A percentile compares a stretch with the other conserved stretches of the same genome.
phyloP scores from a whole-genome alignment of 1,139 yeast genomes.

The Hemisphaericaspora xylofermentans region DNA sequence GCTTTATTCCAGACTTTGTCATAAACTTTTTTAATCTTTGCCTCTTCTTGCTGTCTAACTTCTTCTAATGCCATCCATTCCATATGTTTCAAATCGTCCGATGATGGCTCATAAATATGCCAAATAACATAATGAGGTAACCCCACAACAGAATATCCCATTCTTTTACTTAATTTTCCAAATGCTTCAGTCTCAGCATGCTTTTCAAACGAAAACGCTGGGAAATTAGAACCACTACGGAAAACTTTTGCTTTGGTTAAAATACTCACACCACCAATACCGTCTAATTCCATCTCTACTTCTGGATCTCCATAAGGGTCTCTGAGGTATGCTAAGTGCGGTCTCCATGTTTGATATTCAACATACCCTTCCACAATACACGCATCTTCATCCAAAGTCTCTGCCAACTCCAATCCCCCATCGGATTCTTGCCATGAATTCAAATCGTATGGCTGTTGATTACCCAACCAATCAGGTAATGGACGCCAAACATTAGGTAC shows the following conservation, averaged over 20 bases:
- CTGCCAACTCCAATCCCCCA: conserved; percentile 79
- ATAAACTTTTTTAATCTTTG: conserved; percentile 63
- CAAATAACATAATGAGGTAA: conserved; percentile 88
- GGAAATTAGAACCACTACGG: conserved; percentile 80
- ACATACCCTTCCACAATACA: conserved; percentile 91
- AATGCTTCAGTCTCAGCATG: conserved; percentile 95
- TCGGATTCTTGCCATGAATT: conserved; percentile 91
- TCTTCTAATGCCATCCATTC: conserved; percentile 97
- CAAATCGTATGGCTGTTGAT: conserved; percentile 86
- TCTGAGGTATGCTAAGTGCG: conserved; percentile 82
- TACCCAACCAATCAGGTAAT: conserved; percentile 84
- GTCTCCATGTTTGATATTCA: conserved; percentile 91
- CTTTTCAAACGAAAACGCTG: conserved; percentile 85
- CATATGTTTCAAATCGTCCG: conserved; percentile 88
- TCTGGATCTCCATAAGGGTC: conserved; percentile 86
- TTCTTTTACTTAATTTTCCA: conserved; percentile 77
- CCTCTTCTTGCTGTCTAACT: conserved; percentile 67
- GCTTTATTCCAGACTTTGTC: conserved; percentile 76
- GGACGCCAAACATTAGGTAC: conserved; percentile 95
- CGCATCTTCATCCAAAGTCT: conserved; percentile 76
- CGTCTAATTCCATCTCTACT: conserved; percentile 84
- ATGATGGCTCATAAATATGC: conserved; percentile 90
- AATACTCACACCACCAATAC: conserved; percentile 89
- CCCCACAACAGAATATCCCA: conserved; percentile 82
- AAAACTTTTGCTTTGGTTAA: conserved; percentile 78